A percentile compares a stretch with the other conserved stretches of the same genome.
Conservation (phyloP, 495 filamentous ascomycete species). For the Podospora appendiculata region DNA sequence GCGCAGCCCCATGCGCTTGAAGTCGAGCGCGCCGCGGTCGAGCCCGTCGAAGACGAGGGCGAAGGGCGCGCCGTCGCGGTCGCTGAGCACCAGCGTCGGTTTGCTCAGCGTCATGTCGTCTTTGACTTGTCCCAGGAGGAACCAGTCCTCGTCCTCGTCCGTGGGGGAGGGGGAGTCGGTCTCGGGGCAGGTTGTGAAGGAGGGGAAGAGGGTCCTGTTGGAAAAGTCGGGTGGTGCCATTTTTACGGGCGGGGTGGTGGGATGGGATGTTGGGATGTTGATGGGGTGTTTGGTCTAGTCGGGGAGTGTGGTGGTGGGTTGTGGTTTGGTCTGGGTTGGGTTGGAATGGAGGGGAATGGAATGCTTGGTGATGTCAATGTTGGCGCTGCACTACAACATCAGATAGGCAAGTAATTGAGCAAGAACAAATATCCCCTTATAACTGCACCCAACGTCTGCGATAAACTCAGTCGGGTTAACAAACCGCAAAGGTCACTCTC, state of each 20-base stretch:
- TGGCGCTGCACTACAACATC: too few species aligned
- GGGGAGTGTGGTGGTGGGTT: too few species aligned
- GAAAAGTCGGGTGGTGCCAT: slow-evolving; percentile 26
- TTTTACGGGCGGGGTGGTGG: too few species aligned
- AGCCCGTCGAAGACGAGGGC: slow-evolving; percentile 30
- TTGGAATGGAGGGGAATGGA: too few species aligned
- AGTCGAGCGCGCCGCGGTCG: slow-evolving; percentile 7
- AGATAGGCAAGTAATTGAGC: too few species aligned
- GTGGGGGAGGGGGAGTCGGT: slow-evolving; percentile 7
- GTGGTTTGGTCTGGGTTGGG: too few species aligned
- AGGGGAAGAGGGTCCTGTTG: slow-evolving; percentile 21
- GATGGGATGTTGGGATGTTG: too few species aligned
- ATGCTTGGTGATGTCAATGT: too few species aligned
- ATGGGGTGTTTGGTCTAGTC: too few species aligned
- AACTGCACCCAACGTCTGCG: too few species aligned
- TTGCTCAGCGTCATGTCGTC: slow-evolving; percentile 43
- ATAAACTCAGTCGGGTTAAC: too few species aligned
- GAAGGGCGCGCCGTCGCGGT: slow-evolving; percentile 22
- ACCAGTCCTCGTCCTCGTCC: slow-evolving; percentile 15
- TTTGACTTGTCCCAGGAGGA: slow-evolving; percentile 34
- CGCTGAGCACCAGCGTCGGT: slow-evolving; percentile 33
- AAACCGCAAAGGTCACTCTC: too few species aligned
- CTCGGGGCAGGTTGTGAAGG: slow-evolving; percentile 11
- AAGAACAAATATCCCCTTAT: background rate
- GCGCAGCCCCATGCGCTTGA: slow-evolving; percentile 20